These are phyloP conservation scores for Populus hybrid DNA, from an alignment of 441 rosid genomes.

Conservation along the genomic window DNA sequence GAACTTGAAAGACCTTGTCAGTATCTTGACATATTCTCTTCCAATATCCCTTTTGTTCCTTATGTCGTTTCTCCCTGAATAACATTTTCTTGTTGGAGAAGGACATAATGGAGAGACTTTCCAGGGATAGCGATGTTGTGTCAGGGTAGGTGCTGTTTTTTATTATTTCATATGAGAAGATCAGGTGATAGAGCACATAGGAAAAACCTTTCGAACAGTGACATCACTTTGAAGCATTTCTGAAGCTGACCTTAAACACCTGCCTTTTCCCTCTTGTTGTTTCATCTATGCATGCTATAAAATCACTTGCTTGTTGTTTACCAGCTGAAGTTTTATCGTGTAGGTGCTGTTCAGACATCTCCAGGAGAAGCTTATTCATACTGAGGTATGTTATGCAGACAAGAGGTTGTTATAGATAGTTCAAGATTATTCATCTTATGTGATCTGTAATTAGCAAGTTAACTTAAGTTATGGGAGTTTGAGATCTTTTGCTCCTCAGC, in stretches of 20 bases:
- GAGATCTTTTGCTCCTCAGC: constrained; percentile 20
- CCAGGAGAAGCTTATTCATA: constrained; percentile 77
- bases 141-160: not conserved
- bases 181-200: not conserved
- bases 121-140: not conserved
- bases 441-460: constrained; percentile 17
- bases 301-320: constrained; percentile 15
- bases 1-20: not conserved
- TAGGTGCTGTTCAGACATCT: constrained; percentile 95
- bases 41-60: not conserved
- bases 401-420: constrained; percentile 19
- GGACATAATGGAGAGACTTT: not conserved
- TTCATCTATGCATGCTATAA: not conserved
- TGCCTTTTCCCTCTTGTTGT: not conserved
- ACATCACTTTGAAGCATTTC: not conserved
- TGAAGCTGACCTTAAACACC: not conserved
- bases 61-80: not conserved
- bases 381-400: constrained; percentile 62
- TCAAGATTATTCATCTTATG: constrained; percentile 8
- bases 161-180: not conserved
- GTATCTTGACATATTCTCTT: not conserved
- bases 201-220: not conserved
- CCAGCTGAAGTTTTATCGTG: constrained; percentile 15
- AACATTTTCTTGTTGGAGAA: not conserved
- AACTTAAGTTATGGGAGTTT: constrained; percentile 16